These are phyloP conservation scores for Blastocystis sp. DNA, from an alignment of 352 stramenopile species.

Conservation along the genomic window DNA sequence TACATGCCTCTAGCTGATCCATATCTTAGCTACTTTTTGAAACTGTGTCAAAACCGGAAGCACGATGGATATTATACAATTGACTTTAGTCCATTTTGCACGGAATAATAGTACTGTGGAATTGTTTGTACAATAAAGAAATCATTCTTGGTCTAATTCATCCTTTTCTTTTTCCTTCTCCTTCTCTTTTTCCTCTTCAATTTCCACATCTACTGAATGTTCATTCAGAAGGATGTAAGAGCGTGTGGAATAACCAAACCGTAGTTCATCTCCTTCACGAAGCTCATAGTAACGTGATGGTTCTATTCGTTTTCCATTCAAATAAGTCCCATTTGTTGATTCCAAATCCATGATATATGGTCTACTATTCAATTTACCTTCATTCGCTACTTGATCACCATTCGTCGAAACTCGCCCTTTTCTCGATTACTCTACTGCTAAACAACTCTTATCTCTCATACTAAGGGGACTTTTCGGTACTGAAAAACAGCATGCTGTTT, in stretches of 20 bases:
- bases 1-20: background rate
- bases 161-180: background rate
- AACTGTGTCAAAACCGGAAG: background rate
- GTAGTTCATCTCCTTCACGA: constrained; percentile 74
- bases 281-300: constrained; percentile 77
- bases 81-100: constrained; percentile 3
- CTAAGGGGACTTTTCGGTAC: constrained; percentile 67
- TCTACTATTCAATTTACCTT: background rate
- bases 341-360: constrained; percentile 80
- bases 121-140: constrained; percentile 12
- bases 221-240: constrained; percentile 77
- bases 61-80: background rate
- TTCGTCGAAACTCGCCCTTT: constrained; percentile 29
- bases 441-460: background rate
- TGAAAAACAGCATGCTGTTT: constrained; percentile 81
- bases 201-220: constrained; percentile 21
- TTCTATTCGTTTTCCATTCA: constrained; percentile 75
- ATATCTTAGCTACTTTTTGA: background rate
- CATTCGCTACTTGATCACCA: constrained; percentile 24
- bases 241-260: constrained; percentile 77
- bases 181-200: background rate
- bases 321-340: constrained; percentile 77
- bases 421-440: constrained; percentile 20
- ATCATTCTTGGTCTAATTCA: background rate
- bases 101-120: background rate